phyloP scores from a whole-genome alignment of 495 filamentous ascomycete species.

The Hypomontagnella monticulosa region DNA sequence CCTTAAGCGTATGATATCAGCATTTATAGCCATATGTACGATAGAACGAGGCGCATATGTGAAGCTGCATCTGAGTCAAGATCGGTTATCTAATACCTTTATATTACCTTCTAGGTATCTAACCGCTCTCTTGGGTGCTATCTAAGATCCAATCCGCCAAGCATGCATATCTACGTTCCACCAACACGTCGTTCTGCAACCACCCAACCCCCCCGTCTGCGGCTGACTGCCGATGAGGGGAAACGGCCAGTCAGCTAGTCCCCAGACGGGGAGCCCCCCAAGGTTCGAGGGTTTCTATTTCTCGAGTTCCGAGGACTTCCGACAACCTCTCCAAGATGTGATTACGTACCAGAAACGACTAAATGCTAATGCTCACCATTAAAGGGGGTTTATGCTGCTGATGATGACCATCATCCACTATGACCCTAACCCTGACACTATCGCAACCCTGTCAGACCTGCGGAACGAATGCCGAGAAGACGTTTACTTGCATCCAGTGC shows the following conservation, averaged over 20 bases:
- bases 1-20: no score
- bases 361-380: conserved; percentile 39
- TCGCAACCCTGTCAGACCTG: conserved; percentile 46
- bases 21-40: neutral
- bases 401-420: conserved; percentile 39
- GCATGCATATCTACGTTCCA: conserved; percentile 28
- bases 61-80: neutral
- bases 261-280: conserved; percentile 15
- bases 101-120: conserved; percentile 21
- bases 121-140: conserved; percentile 9
- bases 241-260: conserved; percentile 24
- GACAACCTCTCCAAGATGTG: conserved; percentile 24
- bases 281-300: conserved; percentile 18
- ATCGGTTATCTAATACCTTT: conserved; percentile 3
- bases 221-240: conserved; percentile 40
- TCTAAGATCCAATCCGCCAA: conserved; percentile 21
- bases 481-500: conserved; percentile 49
- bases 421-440: conserved; percentile 38
- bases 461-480: conserved; percentile 37
- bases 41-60: neutral
- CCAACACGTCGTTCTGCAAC: conserved; percentile 20
- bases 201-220: conserved; percentile 31
- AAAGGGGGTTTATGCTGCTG: conserved; percentile 21
- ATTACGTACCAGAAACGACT: conserved; percentile 45
- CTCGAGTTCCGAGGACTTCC: conserved; percentile 34